Evolutionary conservation across 768 basidiomycete genomes (phyloP), one percentile per base, ranked within the genome.

Genomic region (Hygrophoropsis aurantiaca): DNA sequence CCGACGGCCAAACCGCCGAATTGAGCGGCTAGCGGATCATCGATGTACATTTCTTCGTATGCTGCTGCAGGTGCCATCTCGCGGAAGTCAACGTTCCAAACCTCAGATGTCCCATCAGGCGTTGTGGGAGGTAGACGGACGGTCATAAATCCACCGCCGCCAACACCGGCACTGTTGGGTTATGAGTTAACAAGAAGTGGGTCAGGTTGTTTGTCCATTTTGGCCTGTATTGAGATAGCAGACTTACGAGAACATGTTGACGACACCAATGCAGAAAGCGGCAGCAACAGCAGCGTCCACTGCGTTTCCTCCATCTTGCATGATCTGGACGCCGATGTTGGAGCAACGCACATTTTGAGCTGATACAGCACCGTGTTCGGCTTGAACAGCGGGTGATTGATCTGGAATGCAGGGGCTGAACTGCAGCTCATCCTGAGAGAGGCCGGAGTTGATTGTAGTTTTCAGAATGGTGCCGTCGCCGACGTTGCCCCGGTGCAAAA

Each of bases 191-290:
- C 30, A 16, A 24, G 40, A 48, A 47, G 24, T 42, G 11, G 53
- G 50, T 15, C 25, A 18, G 20, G 20, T 26, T 34, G 15, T 51
- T 27, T 36, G 9, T n/a, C n/a, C n/a, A n/a, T n/a, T n/a, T n/a
- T 43, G n/a, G n/a, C n/a, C 18, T 16, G 19, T 16, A 44, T 50
- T 16, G 11, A 23, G 45, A 50, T 16, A 25, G 23, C 55, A 32
- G 16, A 76, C 82, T 61, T 58, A 93, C 77, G 90, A 90, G 64
- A 94, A 97, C 84, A 91, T 91, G 64, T 93, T 94, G 42, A 92
- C 81, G 3, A 90, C 85, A 5, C 89, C 87, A 27, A 72, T 71
- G 61, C 95, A 97, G 20, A 97, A 72, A 0, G 85, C 81, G 0
- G 88, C 77, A 18, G 83, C 80, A 44, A 97, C 81, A 0, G 83